Percentiles rank a stretch among this genome's conserved stretches.
phyloP scores from a whole-genome alignment of 176 grass and related monocot species.

The barley (Hordeum vulgare) region DNA sequence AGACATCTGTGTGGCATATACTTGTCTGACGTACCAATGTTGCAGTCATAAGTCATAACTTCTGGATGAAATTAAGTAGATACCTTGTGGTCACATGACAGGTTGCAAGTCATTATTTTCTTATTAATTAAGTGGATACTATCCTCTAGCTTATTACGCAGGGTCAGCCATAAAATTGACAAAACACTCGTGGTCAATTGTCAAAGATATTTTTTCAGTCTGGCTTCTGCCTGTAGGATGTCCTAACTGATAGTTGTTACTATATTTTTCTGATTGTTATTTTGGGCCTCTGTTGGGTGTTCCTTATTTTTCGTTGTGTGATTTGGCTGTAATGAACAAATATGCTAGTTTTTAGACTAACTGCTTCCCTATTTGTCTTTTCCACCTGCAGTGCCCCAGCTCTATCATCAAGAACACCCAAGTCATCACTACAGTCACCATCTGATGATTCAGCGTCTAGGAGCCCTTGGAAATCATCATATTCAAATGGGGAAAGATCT shows the following conservation, averaged over 20 bases:
- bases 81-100: background rate
- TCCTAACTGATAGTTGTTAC: background rate
- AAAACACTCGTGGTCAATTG: background rate
- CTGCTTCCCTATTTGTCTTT: background rate
- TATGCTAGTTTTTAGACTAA: background rate
- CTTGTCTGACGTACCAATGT: background rate
- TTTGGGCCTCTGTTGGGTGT: background rate
- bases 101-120: background rate
- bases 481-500: constrained; percentile 72
- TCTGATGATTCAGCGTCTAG: constrained; percentile 49
- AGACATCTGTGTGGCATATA: background rate
- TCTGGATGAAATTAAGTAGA: background rate
- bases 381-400: constrained; percentile 71
- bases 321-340: constrained; percentile 5
- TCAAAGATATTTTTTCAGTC: background rate
- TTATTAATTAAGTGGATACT: constrained; percentile 1
- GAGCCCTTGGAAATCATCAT: constrained; percentile 81
- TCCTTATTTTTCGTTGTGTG: background rate
- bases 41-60: background rate
- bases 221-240: background rate
- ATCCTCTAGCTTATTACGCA: background rate
- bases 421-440: constrained; percentile 47
- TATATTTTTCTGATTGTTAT: background rate
- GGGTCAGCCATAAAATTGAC: background rate
- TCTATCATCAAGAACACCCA: constrained; percentile 73